phyloP scores from a whole-genome alignment of 345 rosid species.

The Gossypium herbaceum region DNA sequence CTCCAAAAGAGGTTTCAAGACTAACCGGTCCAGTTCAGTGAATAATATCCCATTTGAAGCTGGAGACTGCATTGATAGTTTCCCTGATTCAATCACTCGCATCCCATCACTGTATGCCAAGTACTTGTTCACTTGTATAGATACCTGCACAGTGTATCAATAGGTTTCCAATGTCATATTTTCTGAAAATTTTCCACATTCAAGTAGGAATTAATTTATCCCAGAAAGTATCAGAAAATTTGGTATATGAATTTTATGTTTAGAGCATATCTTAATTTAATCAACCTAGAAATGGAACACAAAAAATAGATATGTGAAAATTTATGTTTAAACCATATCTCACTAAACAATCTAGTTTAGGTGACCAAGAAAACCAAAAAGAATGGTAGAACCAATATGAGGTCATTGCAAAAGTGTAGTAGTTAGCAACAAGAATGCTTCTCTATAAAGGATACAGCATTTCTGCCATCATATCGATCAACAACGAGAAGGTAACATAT shows the following conservation, averaged over 20 bases:
- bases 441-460: background rate
- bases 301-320: background rate
- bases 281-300: background rate
- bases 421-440: background rate
- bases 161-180: background rate
- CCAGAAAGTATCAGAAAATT: background rate
- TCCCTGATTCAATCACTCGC: constrained; percentile 82
- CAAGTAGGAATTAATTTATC: background rate
- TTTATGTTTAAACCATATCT: background rate
- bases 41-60: constrained; percentile 70
- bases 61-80: constrained; percentile 41
- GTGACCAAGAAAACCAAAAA: background rate
- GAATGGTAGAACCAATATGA: background rate
- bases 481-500: background rate
- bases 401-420: background rate
- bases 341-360: background rate
- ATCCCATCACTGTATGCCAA: constrained; percentile 92
- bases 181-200: background rate
- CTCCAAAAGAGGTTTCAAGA: constrained; percentile 7
- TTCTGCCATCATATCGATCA: background rate
- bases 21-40: constrained; percentile 78
- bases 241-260: background rate
- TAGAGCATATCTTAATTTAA: background rate
- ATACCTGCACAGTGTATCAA: constrained; percentile 40
- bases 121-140: constrained; percentile 93